A percentile compares a stretch with the other conserved stretches of the same genome.
Evolutionary conservation across 768 basidiomycete species (phyloP).

Genomic region (Trametes cubensis): DNA sequence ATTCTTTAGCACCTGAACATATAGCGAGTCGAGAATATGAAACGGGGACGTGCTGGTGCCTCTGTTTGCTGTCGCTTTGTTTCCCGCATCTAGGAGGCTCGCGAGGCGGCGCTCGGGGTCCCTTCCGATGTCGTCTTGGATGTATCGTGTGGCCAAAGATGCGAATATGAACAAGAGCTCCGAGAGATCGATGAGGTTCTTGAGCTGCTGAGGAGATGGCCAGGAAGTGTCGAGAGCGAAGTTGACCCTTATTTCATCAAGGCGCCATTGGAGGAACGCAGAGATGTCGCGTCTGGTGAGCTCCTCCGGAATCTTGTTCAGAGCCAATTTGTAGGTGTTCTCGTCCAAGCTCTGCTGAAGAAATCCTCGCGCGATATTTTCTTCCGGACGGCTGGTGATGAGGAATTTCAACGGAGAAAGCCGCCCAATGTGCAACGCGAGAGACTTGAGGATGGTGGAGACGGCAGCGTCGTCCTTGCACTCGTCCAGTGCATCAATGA

Average conservation of each 20-base stretch:
- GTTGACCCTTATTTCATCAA: background rate
- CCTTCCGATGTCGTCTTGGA: conserved; percentile 12
- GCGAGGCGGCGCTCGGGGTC: background rate
- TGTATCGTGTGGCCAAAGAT: conserved; percentile 23
- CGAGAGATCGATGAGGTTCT: background rate
- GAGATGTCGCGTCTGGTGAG: conserved; percentile 3
- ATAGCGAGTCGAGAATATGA: conserved; percentile 21
- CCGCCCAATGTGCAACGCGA: background rate
- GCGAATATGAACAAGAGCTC: conserved; percentile 30
- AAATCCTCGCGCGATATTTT: conserved; percentile 1
- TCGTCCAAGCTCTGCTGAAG: background rate
- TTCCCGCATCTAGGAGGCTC: background rate
- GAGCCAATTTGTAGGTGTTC: background rate
- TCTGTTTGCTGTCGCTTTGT: background rate
- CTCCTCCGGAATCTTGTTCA: background rate
- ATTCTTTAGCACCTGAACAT: conserved; percentile 5
- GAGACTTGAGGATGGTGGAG: conserved; percentile 8
- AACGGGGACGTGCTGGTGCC: background rate
- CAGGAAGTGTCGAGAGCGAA: background rate
- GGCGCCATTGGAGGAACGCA: background rate
- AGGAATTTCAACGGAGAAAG: conserved; percentile 17
- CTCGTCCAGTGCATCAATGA: conserved; percentile 28
- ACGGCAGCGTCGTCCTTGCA: conserved; percentile 13
- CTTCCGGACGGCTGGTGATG: conserved; percentile 22
- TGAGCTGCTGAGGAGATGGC: conserved; percentile 1